phyloP scores from a whole-genome alignment of 768 basidiomycete genomes.

The Obba rivulosa region DNA sequence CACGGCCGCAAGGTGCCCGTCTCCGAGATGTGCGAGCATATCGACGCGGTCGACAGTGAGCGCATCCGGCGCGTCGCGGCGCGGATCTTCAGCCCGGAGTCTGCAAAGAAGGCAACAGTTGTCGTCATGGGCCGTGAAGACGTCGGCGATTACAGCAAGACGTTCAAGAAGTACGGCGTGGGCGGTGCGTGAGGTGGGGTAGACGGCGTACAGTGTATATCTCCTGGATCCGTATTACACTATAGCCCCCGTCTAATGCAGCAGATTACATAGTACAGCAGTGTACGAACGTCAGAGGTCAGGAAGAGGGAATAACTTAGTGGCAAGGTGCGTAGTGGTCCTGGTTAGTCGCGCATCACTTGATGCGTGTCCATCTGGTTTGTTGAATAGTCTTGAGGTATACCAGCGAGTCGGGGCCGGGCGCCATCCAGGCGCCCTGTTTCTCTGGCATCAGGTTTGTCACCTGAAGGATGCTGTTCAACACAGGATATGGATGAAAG shows the following conservation, averaged over 20 bases:
- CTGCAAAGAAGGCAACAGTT: slow-evolving; percentile 65
- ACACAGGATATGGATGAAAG: too few species aligned
- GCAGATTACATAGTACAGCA: slow-evolving; percentile 1
- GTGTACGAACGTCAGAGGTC: neutral
- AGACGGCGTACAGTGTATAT: neutral
- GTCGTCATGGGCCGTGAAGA: slow-evolving; percentile 83
- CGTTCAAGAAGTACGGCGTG: slow-evolving; percentile 68
- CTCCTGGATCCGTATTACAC: neutral
- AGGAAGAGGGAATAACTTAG: neutral
- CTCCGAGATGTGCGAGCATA: slow-evolving; percentile 86
- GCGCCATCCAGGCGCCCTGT: slow-evolving; percentile 64
- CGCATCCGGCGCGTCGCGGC: slow-evolving; percentile 73
- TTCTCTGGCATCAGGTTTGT: slow-evolving; percentile 72
- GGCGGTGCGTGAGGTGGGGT: slow-evolving; percentile 19
- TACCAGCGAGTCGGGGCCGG: slow-evolving; percentile 54
- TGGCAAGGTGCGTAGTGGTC: neutral
- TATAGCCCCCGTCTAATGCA: neutral
- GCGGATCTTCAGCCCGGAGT: slow-evolving; percentile 64
- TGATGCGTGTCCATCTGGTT: slow-evolving; percentile 52
- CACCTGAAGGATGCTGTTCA: slow-evolving; percentile 27
- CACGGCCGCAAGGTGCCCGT: slow-evolving; percentile 82
- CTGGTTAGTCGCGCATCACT: neutral
- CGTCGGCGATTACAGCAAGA: slow-evolving; percentile 57
- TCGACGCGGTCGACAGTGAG: slow-evolving; percentile 67
- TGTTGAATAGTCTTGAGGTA: slow-evolving; percentile 64